Evolutionary conservation across 2,329 filamentous ascomycete genomes (phyloP).

Genomic region (Penicillium sclerotigenum): DNA sequence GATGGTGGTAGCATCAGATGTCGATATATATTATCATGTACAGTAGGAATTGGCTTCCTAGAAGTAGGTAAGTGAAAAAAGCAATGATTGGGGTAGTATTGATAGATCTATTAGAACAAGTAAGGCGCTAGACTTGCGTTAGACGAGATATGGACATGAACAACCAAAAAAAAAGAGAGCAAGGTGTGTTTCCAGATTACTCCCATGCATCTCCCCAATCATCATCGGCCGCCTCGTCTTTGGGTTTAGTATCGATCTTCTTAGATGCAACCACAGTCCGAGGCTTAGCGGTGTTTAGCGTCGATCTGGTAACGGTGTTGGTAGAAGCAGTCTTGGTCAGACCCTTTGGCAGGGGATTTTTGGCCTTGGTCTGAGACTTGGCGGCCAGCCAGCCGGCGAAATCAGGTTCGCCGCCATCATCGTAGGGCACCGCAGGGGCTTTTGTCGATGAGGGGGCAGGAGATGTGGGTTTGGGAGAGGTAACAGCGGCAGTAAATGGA

Average conservation of each 20-base stretch:
- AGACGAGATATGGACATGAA: background rate
- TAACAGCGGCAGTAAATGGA: constrained; percentile 32
- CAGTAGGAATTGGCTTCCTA: background rate
- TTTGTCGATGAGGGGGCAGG: constrained; percentile 30
- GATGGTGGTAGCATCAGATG: background rate
- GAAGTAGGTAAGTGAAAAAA: background rate
- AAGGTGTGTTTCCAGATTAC: constrained; percentile 21
- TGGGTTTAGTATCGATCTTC: constrained; percentile 66
- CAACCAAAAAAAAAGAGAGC: background rate
- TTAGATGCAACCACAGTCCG: constrained; percentile 54
- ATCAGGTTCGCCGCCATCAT: constrained; percentile 85
- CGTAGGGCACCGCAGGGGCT: constrained; percentile 56
- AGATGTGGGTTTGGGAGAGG: constrained; percentile 27
- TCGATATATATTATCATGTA: background rate
- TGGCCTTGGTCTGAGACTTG: constrained; percentile 70
- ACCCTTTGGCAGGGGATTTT: constrained; percentile 78
- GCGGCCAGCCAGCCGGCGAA: constrained; percentile 94
- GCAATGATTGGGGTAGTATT: background rate
- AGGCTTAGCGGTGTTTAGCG: constrained; percentile 44
- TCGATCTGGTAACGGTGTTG: constrained; percentile 36
- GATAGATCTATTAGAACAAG: background rate
- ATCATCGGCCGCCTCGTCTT: constrained; percentile 43
- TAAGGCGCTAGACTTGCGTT: background rate
- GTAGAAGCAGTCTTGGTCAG: constrained; percentile 59
- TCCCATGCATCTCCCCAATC: constrained; percentile 52